Conservation (phyloP, 1,284 basidiomycete genomes). For the Phellinidium pouzarii region DNA sequence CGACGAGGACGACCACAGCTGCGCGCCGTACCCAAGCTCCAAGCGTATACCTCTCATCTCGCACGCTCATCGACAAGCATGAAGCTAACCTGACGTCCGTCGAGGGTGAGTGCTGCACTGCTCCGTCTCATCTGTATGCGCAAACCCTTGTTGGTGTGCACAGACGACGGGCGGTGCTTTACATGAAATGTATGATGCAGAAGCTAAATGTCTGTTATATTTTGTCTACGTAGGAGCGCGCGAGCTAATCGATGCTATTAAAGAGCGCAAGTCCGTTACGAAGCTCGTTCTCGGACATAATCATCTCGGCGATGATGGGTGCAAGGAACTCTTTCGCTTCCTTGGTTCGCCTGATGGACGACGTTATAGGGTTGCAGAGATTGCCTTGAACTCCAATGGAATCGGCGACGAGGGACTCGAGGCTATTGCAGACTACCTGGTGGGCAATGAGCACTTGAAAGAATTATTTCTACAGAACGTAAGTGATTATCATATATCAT, state of each 20-base stretch:
- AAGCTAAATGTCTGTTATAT: background rate
- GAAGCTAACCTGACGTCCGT: conserved; percentile 15
- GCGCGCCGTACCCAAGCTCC: conserved; percentile 18
- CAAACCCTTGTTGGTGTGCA: no score
- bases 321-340: conserved; percentile 47
- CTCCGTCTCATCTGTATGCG: background rate
- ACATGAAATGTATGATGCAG: background rate
- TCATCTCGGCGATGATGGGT: conserved; percentile 52
- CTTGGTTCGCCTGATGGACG: conserved; percentile 42
- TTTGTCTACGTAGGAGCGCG: conserved; percentile 37
- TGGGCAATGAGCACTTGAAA: conserved; percentile 39
- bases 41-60: conserved; percentile 8
- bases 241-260: conserved; percentile 40
- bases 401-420: conserved; percentile 50
- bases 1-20: conserved; percentile 6
- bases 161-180: no score
- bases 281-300: conserved; percentile 54
- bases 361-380: conserved; percentile 44
- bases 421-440: conserved; percentile 46
- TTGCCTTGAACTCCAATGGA: conserved; percentile 47
- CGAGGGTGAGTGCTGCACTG: conserved; percentile 3
- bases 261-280: conserved; percentile 36
- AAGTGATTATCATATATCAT: conserved; percentile 25
- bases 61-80: conserved; percentile 16
- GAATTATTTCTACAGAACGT: conserved; percentile 53